Evolutionary conservation across 2,329 filamentous ascomycete genomes (phyloP).

Genomic region (Zymoseptoria tritici): DNA sequence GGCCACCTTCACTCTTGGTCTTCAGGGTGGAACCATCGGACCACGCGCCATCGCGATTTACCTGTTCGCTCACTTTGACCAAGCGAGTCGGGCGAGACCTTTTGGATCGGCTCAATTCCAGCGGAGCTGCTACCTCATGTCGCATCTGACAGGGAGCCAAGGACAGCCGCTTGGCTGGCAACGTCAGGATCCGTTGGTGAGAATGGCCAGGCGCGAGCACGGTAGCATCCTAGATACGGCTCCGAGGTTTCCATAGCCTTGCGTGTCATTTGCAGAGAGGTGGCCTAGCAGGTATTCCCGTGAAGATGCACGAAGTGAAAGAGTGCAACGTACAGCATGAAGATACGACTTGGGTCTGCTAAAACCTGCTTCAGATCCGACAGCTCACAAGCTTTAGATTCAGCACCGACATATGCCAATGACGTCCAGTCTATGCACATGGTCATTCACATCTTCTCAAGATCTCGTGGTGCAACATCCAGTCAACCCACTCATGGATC

Average conservation of each 20-base stretch:
- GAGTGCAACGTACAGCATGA: background rate
- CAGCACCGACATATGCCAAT: background rate
- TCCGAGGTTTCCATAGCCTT: background rate
- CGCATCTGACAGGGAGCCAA: no score
- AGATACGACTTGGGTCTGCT: background rate
- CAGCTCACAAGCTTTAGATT: background rate
- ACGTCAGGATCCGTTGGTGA: no score
- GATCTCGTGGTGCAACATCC: background rate
- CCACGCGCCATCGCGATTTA: no score
- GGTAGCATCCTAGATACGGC: no score
- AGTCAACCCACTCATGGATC: constrained; percentile 11
- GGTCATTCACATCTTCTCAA: background rate
- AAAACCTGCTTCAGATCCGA: background rate
- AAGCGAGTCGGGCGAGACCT: no score
- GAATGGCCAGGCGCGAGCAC: no score
- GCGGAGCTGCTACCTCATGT: no score
- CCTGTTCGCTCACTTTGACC: no score
- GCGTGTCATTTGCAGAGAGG: background rate
- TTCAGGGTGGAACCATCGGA: no score
- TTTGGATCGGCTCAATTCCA: no score
- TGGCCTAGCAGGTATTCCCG: background rate
- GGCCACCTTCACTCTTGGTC: no score
- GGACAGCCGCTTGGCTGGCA: no score
- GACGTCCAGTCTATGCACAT: background rate
- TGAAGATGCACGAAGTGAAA: background rate